phyloP scores from a whole-genome alignment of 352 stramenopile genomes.

The Phytophthora ohioensis region DNA sequence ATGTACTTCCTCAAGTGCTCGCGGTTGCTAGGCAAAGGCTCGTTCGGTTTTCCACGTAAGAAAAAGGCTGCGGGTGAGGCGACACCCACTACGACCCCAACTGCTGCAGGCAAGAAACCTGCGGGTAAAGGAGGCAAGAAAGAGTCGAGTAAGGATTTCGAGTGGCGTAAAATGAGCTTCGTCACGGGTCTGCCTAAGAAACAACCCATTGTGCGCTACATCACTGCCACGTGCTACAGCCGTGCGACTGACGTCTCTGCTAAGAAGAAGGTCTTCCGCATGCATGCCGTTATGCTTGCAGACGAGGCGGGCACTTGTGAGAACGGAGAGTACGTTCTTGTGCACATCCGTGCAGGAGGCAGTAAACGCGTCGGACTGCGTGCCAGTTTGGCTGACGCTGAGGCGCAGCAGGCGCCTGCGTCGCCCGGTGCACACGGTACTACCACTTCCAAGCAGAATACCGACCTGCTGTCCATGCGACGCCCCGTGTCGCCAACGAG shows the following conservation, averaged over 20 bases:
- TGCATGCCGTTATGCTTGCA: conserved; percentile 84
- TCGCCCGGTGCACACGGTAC: conserved; percentile 28
- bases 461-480: conserved; percentile 29
- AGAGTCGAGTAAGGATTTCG: conserved; percentile 74
- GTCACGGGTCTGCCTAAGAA: conserved; percentile 83
- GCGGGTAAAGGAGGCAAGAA: conserved; percentile 41
- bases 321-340: conserved; percentile 67
- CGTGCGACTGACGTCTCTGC: conserved; percentile 56
- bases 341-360: conserved; percentile 77
- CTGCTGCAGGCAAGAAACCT: conserved; percentile 32
- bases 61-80: conserved; percentile 43
- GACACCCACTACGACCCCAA: conserved; percentile 15
- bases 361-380: conserved; percentile 77
- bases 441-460: conserved; percentile 13
- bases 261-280: conserved; percentile 84
- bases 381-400: conserved; percentile 36
- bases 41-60: conserved; percentile 77
- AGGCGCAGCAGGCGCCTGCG: conserved; percentile 25
- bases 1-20: conserved; percentile 83
- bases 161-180: conserved; percentile 88
- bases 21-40: conserved; percentile 67
- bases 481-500: conserved; percentile 52
- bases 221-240: conserved; percentile 82
- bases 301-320: conserved; percentile 54
- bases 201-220: conserved; percentile 75